Conservation (phyloP, 2,329 filamentous ascomycete species). For the Blumeriella jaapii region DNA sequence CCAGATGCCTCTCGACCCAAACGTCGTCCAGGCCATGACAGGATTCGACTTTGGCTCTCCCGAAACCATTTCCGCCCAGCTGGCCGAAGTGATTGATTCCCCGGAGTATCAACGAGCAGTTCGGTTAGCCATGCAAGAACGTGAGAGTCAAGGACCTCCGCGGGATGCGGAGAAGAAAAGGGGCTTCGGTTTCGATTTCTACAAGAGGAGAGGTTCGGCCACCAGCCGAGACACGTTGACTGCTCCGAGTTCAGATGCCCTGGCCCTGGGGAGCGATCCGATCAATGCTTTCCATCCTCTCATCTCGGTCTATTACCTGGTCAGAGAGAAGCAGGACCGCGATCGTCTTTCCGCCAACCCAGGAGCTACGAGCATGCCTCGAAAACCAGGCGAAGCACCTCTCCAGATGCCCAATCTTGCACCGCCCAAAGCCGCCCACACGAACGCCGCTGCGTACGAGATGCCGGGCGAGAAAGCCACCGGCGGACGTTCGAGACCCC, state of each 20-base stretch:
- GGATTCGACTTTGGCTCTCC: constrained; percentile 93
- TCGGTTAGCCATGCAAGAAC: constrained; percentile 57
- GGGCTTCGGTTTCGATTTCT: constrained; percentile 88
- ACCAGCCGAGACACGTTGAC: constrained; percentile 79
- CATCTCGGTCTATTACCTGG: constrained; percentile 88
- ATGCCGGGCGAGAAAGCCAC: constrained; percentile 82
- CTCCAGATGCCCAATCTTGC: constrained; percentile 62
- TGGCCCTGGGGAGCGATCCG: constrained; percentile 74
- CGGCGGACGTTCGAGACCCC: constrained; percentile 68
- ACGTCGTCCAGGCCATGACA: constrained; percentile 86
- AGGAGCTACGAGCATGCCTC: constrained; percentile 44
- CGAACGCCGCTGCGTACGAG: constrained; percentile 74
- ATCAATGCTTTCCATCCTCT: constrained; percentile 88
- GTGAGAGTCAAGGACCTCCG: constrained; percentile 40
- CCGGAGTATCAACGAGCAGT: constrained; percentile 87
- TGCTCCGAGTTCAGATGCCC: constrained; percentile 73
- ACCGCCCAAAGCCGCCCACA: constrained; percentile 77
- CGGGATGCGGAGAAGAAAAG: constrained; percentile 68
- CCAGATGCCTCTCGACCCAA: constrained; percentile 69
- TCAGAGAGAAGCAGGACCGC: constrained; percentile 85
- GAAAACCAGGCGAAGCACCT: constrained; percentile 39
- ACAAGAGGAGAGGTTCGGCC: constrained; percentile 83
- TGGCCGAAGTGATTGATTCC: constrained; percentile 79
- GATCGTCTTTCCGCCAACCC: constrained; percentile 51
- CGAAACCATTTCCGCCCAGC: constrained; percentile 69